These are phyloP conservation scores for Diplodia seriata DNA, from an alignment of 2,329 filamentous ascomycete species.

Conservation along the genomic window DNA sequence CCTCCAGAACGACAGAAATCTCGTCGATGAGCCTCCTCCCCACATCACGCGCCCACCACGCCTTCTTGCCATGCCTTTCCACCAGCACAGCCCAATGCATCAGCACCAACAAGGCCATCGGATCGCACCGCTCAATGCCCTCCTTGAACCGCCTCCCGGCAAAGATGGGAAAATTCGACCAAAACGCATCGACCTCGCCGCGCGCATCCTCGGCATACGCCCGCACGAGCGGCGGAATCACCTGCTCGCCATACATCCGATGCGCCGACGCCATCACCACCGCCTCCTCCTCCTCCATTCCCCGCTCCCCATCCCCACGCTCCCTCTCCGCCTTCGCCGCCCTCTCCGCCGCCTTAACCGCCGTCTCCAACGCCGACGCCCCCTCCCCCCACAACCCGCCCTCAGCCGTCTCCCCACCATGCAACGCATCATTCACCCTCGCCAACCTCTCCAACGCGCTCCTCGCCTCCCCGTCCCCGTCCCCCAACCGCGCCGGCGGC, in stretches of 20 bases:
- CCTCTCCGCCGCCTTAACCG: too few relatives aligned
- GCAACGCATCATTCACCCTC: not conserved
- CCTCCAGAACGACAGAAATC: too few relatives aligned
- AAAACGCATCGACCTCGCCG: not conserved
- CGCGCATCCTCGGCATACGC: constrained; percentile 13
- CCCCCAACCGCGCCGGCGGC: not conserved
- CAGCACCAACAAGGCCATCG: constrained; percentile 6
- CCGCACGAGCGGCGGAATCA: not conserved
- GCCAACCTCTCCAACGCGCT: not conserved
- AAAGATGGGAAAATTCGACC: not conserved
- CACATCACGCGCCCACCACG: not conserved
- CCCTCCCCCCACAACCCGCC: too few relatives aligned
- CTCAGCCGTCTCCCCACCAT: not conserved
- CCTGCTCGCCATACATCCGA: too few relatives aligned
- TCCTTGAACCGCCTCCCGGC: not conserved
- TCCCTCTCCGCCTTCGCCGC: not conserved
- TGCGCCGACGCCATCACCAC: too few relatives aligned
- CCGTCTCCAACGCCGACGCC: not conserved
- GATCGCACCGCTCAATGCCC: not conserved
- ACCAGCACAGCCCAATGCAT: constrained; percentile 3
- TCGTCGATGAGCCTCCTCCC: not conserved
- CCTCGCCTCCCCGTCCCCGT: not conserved
- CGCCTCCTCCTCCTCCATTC: too few relatives aligned
- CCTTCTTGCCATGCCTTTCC: not conserved
- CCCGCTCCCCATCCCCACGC: too few relatives aligned